Evolutionary conservation across 768 basidiomycete genomes (phyloP), one percentile per base, ranked within the genome.

Genomic region (Pholiota conissans): DNA sequence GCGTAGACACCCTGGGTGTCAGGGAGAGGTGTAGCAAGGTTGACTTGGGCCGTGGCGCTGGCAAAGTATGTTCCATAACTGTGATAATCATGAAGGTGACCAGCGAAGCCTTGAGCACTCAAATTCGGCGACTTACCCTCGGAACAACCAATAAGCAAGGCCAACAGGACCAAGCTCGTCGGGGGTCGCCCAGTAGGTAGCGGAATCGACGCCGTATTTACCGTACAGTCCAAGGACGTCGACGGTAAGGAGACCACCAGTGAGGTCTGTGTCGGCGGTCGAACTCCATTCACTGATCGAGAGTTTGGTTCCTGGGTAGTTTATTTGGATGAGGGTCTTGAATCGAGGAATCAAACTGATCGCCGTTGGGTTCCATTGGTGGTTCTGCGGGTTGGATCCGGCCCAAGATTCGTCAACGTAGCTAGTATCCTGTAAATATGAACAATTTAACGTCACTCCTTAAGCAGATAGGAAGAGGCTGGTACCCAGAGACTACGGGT

Each of bases 371-470:
- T 81, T 75, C 67, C 74, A 76, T 65, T 84, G 76, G 61, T 77
- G 75, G 63, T 80, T 78, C 56, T 80, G 78, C 27, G 76, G 74
- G 52, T 61, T 55, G 5, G 65, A 60, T 27, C 79, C 80, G 47
- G 80, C 67, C 79, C 79, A 84, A 2, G 82, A 84, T 65, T 84
- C 82, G 56, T 84, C 82, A 50, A 78, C 73, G 61, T 84, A 84
- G 16, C 69, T 66, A 3, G 76, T 68, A 58, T 84, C 80, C 76
- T 77, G 42, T 32, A 28, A 13, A 10, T 8, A 18, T 20, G 49
- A 46, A 32, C 13, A 32, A 32, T 32, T 6, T 32, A 32, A n/a
- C n/a, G n/a, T n/a, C n/a, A n/a, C n/a, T 32, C 13, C 6, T 32
- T 6, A 6, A 13, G 30, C 34, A 14, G 11, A 58, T 26, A 56